Evolutionary conservation across 2,329 filamentous ascomycete genomes (phyloP), one percentile per base, ranked within the genome.

Genomic region (Pseudogymnoascus verrucosus): DNA sequence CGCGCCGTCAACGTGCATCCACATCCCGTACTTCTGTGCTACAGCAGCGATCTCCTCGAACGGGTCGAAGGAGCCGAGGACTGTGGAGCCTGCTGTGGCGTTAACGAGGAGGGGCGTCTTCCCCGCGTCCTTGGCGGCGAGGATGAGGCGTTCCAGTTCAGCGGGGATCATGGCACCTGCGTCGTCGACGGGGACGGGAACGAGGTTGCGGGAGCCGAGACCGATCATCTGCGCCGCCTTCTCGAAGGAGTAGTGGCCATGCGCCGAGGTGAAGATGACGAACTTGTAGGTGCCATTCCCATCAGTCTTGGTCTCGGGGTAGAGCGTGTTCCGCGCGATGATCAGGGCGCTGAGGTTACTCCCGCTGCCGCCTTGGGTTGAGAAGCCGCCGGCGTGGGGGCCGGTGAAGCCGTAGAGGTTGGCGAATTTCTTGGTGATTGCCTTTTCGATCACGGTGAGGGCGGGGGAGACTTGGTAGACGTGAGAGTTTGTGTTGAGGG

Each of bases 171-270:
- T 96, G 60, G 84, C 80, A 0, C 93, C 93, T 10, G 78, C 70
- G 0, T 75, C 74, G 73, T 97, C 91, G 21, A 96, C 85, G 3
- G 89, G 83, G 0, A 98, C 89, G 26, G 81, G 73, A 75, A 89
- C 85, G 26, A 96, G 92, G 66, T 85, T 85, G 19, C 80, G 78
- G 28, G 85, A 87, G 8, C 95, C 95, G 39, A 99, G 83, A 0
- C 95, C 95, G 70, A 89, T 89, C 72, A 93, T 89, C 73, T 93
- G 89, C n/a, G 93, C 93, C 2, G 92, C 93, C 78, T 98, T 98
- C 71, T 96, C 91, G 26, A 98, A 85, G 4, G 88, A 93, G 79
- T 98, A 99, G 79, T 98, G 95, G 0, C 93, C 93, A 74, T 98
- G 92, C 0, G 83, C 86, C 68, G 87, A 91, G 2, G 93, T 97